phyloP scores from a whole-genome alignment of 164 flowering plant genomes.

The Houttuynia cordata region DNA sequence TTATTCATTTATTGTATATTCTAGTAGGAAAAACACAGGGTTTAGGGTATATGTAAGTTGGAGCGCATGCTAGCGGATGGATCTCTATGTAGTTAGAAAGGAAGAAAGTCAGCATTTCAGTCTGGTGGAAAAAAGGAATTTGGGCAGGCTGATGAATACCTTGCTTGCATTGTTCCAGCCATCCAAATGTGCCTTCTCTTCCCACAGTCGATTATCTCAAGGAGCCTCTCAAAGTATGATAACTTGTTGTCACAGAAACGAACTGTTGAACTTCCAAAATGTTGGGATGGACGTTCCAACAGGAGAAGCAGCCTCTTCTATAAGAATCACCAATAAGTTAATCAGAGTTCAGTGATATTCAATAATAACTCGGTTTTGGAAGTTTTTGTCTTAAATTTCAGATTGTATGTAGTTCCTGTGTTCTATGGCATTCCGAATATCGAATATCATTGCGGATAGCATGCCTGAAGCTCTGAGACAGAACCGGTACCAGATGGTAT shows the following conservation, averaged over 20 bases:
- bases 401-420: slow-evolving; percentile 30
- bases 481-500: slow-evolving; percentile 61
- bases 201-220: slow-evolving; percentile 4
- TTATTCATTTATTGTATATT: no score
- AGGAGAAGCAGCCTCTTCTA: slow-evolving; percentile 1
- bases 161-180: no score
- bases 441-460: slow-evolving; percentile 62
- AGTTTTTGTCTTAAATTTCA: no score
- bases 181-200: not conserved
- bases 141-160: no score
- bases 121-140: no score
- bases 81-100: no score
- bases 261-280: not conserved
- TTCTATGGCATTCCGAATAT: slow-evolving; percentile 24
- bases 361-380: not conserved
- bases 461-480: slow-evolving; percentile 78
- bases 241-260: slow-evolving; percentile 2
- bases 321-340: slow-evolving; percentile 1
- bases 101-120: no score
- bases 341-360: not conserved
- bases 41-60: no score
- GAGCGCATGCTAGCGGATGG: no score
- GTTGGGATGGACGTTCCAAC: not conserved
- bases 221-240: slow-evolving; percentile 5
- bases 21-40: no score